These are phyloP conservation scores for Draba incana DNA, from an alignment of 345 rosid species.

Conservation along the genomic window DNA sequence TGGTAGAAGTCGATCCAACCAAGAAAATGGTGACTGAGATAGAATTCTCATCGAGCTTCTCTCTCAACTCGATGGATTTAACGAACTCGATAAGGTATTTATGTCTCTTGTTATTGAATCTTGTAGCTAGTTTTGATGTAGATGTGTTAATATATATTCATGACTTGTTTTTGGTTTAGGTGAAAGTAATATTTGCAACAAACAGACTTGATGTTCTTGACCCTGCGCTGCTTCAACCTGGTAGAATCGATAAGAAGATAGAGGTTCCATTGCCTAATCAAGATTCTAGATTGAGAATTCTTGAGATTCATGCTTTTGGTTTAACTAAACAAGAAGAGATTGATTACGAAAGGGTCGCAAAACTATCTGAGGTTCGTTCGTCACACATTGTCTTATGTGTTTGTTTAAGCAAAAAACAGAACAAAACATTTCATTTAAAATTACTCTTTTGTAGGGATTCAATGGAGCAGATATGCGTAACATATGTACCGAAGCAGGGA, in stretches of 20 bases:
- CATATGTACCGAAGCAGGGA: constrained; percentile 91
- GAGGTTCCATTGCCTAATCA: constrained; percentile 89
- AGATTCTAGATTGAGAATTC: constrained; percentile 82
- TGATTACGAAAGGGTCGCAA: constrained; percentile 82
- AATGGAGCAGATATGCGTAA: constrained; percentile 90
- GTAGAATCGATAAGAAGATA: constrained; percentile 82
- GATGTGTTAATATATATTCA: not conserved
- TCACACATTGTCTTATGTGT: not conserved
- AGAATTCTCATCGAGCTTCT: constrained; percentile 84
- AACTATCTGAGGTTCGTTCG: constrained; percentile 67
- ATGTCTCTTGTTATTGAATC: constrained; percentile 18
- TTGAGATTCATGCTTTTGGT: constrained; percentile 82
- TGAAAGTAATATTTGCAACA: constrained; percentile 93
- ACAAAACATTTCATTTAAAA: not conserved
- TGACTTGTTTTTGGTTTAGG: constrained; percentile 41
- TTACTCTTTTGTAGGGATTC: constrained; percentile 52
- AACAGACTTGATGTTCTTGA: constrained; percentile 92
- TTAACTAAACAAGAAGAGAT: constrained; percentile 82
- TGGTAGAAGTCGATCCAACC: constrained; percentile 75
- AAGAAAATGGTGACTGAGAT: constrained; percentile 68
- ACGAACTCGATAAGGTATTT: constrained; percentile 73
- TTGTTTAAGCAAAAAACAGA: constrained; percentile 3
- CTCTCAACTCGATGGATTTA: constrained; percentile 90
- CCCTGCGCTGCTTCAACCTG: constrained; percentile 87
- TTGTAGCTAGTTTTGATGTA: not conserved